Percentiles rank a stretch among this genome's conserved stretches.
Conservation (phyloP, 2,329 filamentous ascomycete species). For the Allantophomopsis cytisporea region DNA sequence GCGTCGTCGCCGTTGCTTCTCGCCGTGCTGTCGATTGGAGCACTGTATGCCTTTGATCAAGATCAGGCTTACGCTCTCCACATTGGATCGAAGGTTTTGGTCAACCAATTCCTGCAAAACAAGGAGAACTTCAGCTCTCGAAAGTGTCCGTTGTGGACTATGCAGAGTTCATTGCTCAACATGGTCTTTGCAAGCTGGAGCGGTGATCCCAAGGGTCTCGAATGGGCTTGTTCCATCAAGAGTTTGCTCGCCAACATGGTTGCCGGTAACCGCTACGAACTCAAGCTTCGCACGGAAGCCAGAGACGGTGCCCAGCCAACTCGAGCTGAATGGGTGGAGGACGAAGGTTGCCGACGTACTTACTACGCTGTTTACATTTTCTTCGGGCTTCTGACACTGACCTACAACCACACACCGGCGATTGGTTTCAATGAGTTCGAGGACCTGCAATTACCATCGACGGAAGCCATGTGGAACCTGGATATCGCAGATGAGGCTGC, state of each 20-base stretch:
- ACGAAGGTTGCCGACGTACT: conserved; percentile 89
- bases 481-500: conserved; percentile 61
- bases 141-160: conserved; percentile 95
- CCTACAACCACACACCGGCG: conserved; percentile 94
- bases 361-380: conserved; percentile 99
- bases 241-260: conserved; percentile 98
- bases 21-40: conserved; percentile 87
- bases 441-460: conserved; percentile 80
- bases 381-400: conserved; percentile 87
- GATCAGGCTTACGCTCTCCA: conserved; percentile 95
- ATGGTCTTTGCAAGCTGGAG: conserved; percentile 99
- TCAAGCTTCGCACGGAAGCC: conserved; percentile 84
- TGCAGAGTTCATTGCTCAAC: conserved; percentile 93
- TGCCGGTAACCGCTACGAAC: conserved; percentile 87
- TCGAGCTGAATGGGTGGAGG: conserved; percentile 87
- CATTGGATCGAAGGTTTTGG: conserved; percentile 92
- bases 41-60: conserved; percentile 92
- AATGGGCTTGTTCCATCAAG: conserved; percentile 99
- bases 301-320: conserved; percentile 64
- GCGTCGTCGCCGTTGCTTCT: conserved; percentile 74
- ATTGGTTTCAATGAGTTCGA: conserved; percentile 99
- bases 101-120: conserved; percentile 94
- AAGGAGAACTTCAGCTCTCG: conserved; percentile 98
- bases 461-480: conserved; percentile 88
- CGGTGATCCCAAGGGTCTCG: conserved; percentile 89